Evolutionary conservation across 768 basidiomycete genomes (phyloP), one percentile per base, ranked within the genome.

Genomic region (Candolleomyces efflorescens): DNA sequence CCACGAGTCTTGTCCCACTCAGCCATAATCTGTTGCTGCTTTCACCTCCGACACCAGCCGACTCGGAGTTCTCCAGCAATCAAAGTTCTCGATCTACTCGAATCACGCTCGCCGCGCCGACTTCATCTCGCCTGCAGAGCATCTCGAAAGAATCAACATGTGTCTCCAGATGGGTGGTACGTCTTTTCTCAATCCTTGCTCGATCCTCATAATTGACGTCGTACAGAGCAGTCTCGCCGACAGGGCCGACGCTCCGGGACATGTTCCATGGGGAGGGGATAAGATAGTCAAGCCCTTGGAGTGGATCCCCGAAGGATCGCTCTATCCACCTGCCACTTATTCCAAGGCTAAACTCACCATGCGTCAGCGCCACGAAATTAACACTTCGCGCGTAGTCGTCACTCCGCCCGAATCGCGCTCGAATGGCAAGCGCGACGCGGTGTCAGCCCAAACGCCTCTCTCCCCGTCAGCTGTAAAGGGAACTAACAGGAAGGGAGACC

Each of bases 251-350:
- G 15, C 72, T 23, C 72, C 76, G 36, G 75, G 72, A n/a, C 76
- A 77, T 59, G 66, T 67, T 43, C 76, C 77, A 18, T 78, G 77
- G 77, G 68, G 62, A 44, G 68, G 60, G 22, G n/a, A 47, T 24
- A 65, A 50, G 26, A 55, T 65, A 9, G 62, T 61, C 43, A 64
- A 65, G 22, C 43, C 37, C 48, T 49, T 39, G 39, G 47, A 64
- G 12, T 77, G 75, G 76, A 68, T 69, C 37, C 68, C 75, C n/a
- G 75, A 77, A 65, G 75, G 75, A 27, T 76, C 75, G 9, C 59
- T 73, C n/a, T 70, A 70, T 59, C 64, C 74, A 45, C 68, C 72
- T 13, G 69, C 71, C 52, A 63, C 44, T 49, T 74, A 76, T 47
- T 61, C 63, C 20, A 54, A 43, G 43, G 63, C 62, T 23, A 53